Evolutionary conservation across 2,329 filamentous ascomycete genomes (phyloP).

Genomic region (Fusarium sacchari): DNA sequence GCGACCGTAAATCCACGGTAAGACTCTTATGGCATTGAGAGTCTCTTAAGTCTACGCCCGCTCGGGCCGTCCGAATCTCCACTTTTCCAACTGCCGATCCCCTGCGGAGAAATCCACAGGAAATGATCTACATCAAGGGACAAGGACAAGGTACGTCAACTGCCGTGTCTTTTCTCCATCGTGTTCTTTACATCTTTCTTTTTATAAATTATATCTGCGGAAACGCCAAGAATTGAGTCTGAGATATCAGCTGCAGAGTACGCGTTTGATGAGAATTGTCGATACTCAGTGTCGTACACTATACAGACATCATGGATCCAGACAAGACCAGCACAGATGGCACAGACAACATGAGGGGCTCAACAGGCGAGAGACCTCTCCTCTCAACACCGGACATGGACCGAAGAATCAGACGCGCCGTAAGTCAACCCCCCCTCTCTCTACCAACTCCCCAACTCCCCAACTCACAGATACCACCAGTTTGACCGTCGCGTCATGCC

Average conservation of each 20-base stretch:
- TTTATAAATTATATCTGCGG: not conserved
- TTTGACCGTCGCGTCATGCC: constrained; percentile 31
- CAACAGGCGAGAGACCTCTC: not conserved
- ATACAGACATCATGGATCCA: not conserved
- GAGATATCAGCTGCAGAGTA: accelerated
- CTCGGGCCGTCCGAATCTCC: not conserved
- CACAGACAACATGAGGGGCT: not conserved
- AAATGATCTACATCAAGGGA: not conserved
- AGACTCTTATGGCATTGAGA: not conserved
- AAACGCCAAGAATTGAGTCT: not conserved
- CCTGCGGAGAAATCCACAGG: not conserved
- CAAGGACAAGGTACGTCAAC: not conserved
- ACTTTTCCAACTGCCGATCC: not conserved
- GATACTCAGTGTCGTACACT: not conserved
- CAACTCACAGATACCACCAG: not conserved
- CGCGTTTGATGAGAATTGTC: accelerated
- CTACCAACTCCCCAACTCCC: too few species aligned
- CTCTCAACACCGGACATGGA: not conserved
- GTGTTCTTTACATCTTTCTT: not conserved
- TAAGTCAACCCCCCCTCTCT: not conserved
- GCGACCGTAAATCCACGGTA: not conserved
- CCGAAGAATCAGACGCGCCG: not conserved
- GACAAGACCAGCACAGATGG: not conserved
- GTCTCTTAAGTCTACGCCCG: not conserved
- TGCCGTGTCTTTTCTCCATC: not conserved